Percentiles rank a stretch among this genome's conserved stretches.
phyloP scores from a whole-genome alignment of 768 basidiomycete species.

The Pholiota conissans region DNA sequence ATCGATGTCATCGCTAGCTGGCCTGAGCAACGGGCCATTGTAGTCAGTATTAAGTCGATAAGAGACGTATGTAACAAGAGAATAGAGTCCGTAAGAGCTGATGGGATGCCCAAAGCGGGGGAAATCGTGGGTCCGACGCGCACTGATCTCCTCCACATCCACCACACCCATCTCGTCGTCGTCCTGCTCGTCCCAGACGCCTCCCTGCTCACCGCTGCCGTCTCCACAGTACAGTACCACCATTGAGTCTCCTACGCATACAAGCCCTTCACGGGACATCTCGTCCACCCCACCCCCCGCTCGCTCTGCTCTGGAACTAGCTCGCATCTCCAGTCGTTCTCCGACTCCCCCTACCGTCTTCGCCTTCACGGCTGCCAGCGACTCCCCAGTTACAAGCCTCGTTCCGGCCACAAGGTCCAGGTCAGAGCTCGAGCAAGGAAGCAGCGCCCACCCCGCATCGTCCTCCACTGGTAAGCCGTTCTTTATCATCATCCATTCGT shows the following conservation, averaged over 20 bases:
- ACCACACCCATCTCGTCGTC: conserved; percentile 11
- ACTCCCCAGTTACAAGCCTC: conserved; percentile 39
- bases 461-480: conserved; percentile 33
- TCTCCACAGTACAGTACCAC: conserved; percentile 23
- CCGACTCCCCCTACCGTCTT: conserved; percentile 22
- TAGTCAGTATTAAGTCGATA: conserved; percentile 2
- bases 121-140: conserved; percentile 19
- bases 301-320: conserved; percentile 49
- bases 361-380: conserved; percentile 21
- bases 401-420: conserved; percentile 67
- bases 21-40: not conserved
- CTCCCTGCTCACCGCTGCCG: conserved; percentile 11
- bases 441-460: conserved; percentile 27
- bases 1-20: not conserved
- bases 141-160: conserved; percentile 14
- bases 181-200: not conserved
- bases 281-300: conserved; percentile 41
- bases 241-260: conserved; percentile 70
- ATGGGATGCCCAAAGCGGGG: conserved; percentile 16
- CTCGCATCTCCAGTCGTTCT: conserved; percentile 23
- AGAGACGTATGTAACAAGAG: conserved; percentile 7
- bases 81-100: not conserved
- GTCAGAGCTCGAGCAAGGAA: conserved; percentile 58
- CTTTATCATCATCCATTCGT: not conserved
- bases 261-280: conserved; percentile 57